phyloP scores from a whole-genome alignment of 441 rosid genomes.

The Euphorbia celastroides region DNA sequence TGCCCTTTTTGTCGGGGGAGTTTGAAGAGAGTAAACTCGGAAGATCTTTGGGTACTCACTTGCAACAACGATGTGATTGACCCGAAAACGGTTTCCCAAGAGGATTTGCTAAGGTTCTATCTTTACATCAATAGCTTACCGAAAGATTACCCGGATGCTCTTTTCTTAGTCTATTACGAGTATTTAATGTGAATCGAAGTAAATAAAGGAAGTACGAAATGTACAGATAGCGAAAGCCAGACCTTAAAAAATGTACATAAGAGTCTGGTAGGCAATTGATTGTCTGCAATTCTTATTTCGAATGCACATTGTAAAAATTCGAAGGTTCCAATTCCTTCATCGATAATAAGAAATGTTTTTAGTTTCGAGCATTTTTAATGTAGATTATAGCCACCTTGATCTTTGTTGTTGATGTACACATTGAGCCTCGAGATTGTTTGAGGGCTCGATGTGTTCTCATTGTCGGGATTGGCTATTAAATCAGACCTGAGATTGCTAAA shows the following conservation, averaged over 20 bases:
- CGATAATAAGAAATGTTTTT: constrained; percentile 9
- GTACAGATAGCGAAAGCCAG: constrained; percentile 49
- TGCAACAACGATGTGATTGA: constrained; percentile 80
- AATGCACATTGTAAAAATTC: constrained; percentile 6
- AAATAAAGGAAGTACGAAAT: constrained; percentile 14
- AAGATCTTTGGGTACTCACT: constrained; percentile 94
- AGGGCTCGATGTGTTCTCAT: too few relatives aligned
- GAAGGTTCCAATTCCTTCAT: constrained; percentile 3
- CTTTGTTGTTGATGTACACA: too few relatives aligned
- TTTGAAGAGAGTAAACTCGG: constrained; percentile 87
- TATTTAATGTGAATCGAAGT: constrained; percentile 54
- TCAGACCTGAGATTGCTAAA: too few relatives aligned
- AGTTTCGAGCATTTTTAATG: neutral
- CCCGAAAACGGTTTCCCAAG: constrained; percentile 50
- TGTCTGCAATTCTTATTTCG: constrained; percentile 29
- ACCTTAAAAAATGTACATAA: constrained; percentile 50
- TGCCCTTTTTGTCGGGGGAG: constrained; percentile 94
- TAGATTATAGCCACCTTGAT: too few relatives aligned
- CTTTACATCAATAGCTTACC: constrained; percentile 76
- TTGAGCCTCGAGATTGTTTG: too few relatives aligned
- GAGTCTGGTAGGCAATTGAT: constrained; percentile 45
- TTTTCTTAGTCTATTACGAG: constrained; percentile 80
- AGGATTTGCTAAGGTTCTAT: constrained; percentile 70
- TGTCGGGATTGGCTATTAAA: too few relatives aligned
- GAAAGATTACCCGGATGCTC: constrained; percentile 71